These are phyloP conservation scores for Colletotrichum sp. DNA, from an alignment of 2,329 filamentous ascomycete genomes.

Conservation along the genomic window DNA sequence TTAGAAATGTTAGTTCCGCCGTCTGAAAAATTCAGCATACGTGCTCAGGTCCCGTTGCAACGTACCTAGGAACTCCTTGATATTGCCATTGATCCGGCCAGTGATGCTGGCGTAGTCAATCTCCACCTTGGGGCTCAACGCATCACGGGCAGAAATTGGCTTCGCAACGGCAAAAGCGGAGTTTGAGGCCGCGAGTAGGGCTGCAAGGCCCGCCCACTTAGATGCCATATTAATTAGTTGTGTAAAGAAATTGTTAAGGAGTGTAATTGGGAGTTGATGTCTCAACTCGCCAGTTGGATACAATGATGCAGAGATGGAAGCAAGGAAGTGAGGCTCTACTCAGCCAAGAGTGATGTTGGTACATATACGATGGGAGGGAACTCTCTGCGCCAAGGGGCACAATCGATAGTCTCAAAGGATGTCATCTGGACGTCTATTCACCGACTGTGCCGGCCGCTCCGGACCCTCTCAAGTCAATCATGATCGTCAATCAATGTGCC, in stretches of 20 bases:
- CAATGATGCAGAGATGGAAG: not conserved
- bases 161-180: not conserved
- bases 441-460: not conserved
- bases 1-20: not conserved
- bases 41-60: accelerated
- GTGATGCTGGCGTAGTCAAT: not conserved
- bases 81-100: not conserved
- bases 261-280: not conserved
- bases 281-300: not conserved
- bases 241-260: not conserved
- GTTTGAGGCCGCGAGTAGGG: not conserved
- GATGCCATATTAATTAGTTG: not conserved
- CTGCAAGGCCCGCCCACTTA: not conserved
- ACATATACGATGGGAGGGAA: not conserved
- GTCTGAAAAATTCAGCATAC: accelerated
- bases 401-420: not conserved
- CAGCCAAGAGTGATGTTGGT: not conserved
- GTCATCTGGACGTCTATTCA: not conserved
- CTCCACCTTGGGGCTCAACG: not conserved
- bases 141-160: not conserved
- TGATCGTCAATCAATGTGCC: not conserved
- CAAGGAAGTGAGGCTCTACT: not conserved
- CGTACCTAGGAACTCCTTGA: not conserved
- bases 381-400: not conserved
- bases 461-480: not conserved